Conservation (phyloP, 192 early-diverging fungal genomes). For the Coemansia sp. region DNA sequence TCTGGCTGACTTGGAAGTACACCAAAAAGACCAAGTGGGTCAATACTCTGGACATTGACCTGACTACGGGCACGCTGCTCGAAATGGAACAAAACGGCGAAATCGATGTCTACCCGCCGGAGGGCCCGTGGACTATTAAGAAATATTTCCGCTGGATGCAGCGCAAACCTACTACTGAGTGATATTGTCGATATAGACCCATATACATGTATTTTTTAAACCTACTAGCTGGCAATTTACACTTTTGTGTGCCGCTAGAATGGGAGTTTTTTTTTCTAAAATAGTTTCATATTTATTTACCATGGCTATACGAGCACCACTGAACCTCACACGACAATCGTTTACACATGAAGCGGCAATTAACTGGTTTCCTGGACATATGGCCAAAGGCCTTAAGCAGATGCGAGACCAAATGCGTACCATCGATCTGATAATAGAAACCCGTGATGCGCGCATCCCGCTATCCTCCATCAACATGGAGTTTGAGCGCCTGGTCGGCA, state of each 20-base stretch:
- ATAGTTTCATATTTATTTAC: background rate
- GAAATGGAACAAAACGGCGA: constrained; percentile 46
- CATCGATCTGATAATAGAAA: constrained; percentile 87
- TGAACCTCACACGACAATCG: constrained; percentile 22
- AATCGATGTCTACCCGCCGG: constrained; percentile 21
- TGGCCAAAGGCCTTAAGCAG: constrained; percentile 75
- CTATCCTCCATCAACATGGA: constrained; percentile 85
- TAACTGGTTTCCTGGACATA: constrained; percentile 88
- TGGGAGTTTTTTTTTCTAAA: background rate
- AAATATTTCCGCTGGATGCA: constrained; percentile 33
- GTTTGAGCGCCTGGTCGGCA: constrained; percentile 66
- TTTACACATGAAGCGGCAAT: constrained; percentile 64
- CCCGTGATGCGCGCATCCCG: constrained; percentile 92
- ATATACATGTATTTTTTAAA: background rate
- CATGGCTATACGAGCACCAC: background rate
- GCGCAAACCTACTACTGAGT: constrained; percentile 10
- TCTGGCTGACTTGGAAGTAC: constrained; percentile 66
- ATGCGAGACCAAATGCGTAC: constrained; percentile 69
- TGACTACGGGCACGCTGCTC: constrained; percentile 41
- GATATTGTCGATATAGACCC: background rate
- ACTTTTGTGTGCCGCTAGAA: background rate
- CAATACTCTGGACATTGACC: constrained; percentile 62
- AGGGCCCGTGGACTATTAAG: constrained; percentile 11
- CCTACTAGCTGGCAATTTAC: background rate
- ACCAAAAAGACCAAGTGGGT: constrained; percentile 60